Base-by-base conservation (phyloP, 2,329 filamentous ascomycete genomes). In the Ophiostoma pallidulum region DNA sequence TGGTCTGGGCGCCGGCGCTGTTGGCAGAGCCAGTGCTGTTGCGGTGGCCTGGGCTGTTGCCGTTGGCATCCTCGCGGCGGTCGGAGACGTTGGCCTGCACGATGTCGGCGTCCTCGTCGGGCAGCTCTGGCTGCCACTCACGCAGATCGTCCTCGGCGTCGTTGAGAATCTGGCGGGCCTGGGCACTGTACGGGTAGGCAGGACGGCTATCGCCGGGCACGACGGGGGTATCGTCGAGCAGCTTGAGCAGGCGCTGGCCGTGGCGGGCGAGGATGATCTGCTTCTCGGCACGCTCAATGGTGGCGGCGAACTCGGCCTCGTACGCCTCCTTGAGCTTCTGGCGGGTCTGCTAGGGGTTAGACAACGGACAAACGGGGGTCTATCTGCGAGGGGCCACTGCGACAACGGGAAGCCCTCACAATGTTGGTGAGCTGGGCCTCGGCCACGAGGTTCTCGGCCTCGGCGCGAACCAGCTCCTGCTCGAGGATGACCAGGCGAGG, bases 261-360 rank as follows among this genome's bases (percentile, higher is more conserved):
- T 97, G 90, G 59, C 86, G 86, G 49, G 92, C 91, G 14, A 98
- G 77, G 51, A 98, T 86, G 58, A 91, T 86, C 64, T 98, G 92
- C 71, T 97, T 97, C 72, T 97, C 92, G 20, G 89, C 89, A 28
- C 91, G 85, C 72, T 98, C 92, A 58, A 98, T 94, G 18, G 89
- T 86, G 50, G 90, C 89, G 14, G 85, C 79, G 54, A 95, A 86
- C 63, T 97, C 89, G 51, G 86, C 66, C 56, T 90, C 86, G 62
- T 91, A 97, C 20, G 92, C 87, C 66, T 96, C 87, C 69, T 94
- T 96, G 68, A 98, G 75, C 69, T 96, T 97, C 66, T 92, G 86
- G 49, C 92, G 86, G 31, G 92, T 97, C 86, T 92, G 53, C 22
- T n/a, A n/a, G n/a, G n/a, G 1, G 16, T 14, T 24, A 36, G 29